These are phyloP conservation scores for Yamadazyma friedrichii DNA, from an alignment of 1,139 yeast genomes.

Conservation along the genomic window DNA sequence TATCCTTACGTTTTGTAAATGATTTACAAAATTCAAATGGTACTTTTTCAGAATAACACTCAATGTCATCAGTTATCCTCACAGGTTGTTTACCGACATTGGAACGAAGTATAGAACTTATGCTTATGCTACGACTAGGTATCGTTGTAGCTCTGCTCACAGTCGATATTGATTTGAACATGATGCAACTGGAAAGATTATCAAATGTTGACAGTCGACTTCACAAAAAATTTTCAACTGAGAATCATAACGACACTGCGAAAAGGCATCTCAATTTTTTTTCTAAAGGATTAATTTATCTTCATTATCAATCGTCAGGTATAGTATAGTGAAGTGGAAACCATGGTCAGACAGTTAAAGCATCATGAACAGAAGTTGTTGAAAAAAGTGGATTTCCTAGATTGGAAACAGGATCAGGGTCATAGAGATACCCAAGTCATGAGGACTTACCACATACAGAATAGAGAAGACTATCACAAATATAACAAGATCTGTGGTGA, in stretches of 20 bases:
- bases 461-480: constrained; percentile 93
- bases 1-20: constrained; percentile 68
- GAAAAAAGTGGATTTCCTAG: constrained; percentile 93
- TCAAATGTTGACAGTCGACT: not conserved
- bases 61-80: constrained; percentile 31
- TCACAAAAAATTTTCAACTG: not conserved
- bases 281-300: too few species aligned
- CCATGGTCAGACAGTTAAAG: constrained; percentile 90
- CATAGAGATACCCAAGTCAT: constrained; percentile 95
- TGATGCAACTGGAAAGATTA: constrained; percentile 1
- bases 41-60: constrained; percentile 33
- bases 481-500: constrained; percentile 92
- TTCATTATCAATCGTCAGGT: too few species aligned
- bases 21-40: constrained; percentile 49
- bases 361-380: constrained; percentile 94
- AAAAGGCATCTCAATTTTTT: too few species aligned
- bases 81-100: constrained; percentile 45
- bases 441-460: constrained; percentile 90
- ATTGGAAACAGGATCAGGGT: constrained; percentile 95
- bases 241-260: too few species aligned
- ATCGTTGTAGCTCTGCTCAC: not conserved
- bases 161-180: constrained; percentile 20
- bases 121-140: constrained; percentile 10
- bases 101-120: constrained; percentile 29
- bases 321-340: too few species aligned